Evolutionary conservation across 495 filamentous ascomycete genomes (phyloP).

Genomic region (Penicillium canariense): DNA sequence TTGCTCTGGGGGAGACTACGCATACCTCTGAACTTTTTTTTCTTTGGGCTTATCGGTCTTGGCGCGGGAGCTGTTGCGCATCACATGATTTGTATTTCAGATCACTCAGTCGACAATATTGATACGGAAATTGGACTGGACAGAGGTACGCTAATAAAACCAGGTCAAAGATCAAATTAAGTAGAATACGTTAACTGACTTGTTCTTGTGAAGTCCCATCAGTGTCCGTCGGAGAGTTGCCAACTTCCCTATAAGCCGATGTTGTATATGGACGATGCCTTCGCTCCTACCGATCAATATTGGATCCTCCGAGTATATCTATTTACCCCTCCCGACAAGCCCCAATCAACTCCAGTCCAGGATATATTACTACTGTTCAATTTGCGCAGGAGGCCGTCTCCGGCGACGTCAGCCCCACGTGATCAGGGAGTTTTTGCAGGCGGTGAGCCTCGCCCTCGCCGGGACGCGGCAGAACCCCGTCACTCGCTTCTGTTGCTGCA

Average conservation of each 20-base stretch:
- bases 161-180: too few relatives aligned
- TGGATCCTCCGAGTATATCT: too few relatives aligned
- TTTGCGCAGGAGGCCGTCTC: constrained; percentile 10
- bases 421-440: constrained; percentile 28
- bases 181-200: too few relatives aligned
- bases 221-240: too few relatives aligned
- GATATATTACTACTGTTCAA: background rate
- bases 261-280: too few relatives aligned
- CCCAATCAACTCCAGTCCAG: background rate
- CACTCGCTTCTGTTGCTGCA: constrained; percentile 35
- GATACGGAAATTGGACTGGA: background rate
- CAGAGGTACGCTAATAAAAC: too few relatives aligned
- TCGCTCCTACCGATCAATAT: too few relatives aligned
- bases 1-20: constrained; percentile 8
- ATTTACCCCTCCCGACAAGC: too few relatives aligned
- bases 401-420: constrained; percentile 30
- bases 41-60: constrained; percentile 31
- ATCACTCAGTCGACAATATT: background rate
- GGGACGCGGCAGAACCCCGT: constrained; percentile 33
- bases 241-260: too few relatives aligned
- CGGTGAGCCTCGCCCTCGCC: constrained; percentile 31
- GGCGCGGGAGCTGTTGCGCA: constrained; percentile 23
- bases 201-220: too few relatives aligned
- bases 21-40: constrained; percentile 33
- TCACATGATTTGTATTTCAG: constrained; percentile 19